phyloP scores from a whole-genome alignment of 805 yeast genomes.

The Candida succiphila region DNA sequence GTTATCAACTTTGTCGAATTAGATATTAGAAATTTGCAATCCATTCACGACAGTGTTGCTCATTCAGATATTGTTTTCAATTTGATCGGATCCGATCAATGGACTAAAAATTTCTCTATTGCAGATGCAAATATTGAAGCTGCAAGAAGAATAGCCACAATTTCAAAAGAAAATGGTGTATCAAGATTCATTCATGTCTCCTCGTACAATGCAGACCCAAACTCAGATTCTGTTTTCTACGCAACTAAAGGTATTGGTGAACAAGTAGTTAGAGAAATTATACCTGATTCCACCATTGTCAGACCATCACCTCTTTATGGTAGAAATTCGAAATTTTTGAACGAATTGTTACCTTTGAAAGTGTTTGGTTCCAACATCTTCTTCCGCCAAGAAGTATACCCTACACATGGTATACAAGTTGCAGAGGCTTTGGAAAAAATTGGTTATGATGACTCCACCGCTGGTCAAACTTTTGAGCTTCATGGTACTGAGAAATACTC shows the following conservation, averaged over 20 bases:
- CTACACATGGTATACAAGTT: slow-evolving; percentile 71
- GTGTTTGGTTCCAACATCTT: slow-evolving; percentile 58
- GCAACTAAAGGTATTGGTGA: slow-evolving; percentile 79
- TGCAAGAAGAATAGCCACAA: slow-evolving; percentile 66
- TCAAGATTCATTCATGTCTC: slow-evolving; percentile 74
- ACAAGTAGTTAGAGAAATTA: slow-evolving; percentile 51
- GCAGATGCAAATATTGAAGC: slow-evolving; percentile 78
- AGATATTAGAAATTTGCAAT: slow-evolving; percentile 67
- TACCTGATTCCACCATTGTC: slow-evolving; percentile 74
- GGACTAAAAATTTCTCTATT: slow-evolving; percentile 73
- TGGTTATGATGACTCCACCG: slow-evolving; percentile 73
- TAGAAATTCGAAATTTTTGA: slow-evolving; percentile 59
- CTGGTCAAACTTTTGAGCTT: slow-evolving; percentile 67
- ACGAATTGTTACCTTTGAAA: slow-evolving; percentile 44
- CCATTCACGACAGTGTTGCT: slow-evolving; percentile 68
- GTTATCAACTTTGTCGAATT: slow-evolving; percentile 78
- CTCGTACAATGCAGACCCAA: slow-evolving; percentile 62
- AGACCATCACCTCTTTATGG: slow-evolving; percentile 81
- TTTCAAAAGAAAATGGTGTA: slow-evolving; percentile 58
- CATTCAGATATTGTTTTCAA: slow-evolving; percentile 79
- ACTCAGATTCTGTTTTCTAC: slow-evolving; percentile 59
- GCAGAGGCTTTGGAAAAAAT: slow-evolving; percentile 71
- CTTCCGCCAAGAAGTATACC: slow-evolving; percentile 54
- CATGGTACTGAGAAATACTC: slow-evolving; percentile 61
- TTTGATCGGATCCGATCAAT: slow-evolving; percentile 65